Percentiles rank a stretch among this genome's conserved stretches.
phyloP scores from a whole-genome alignment of 2,329 filamentous ascomycete species.

The Sordariomycetes sp. region DNA sequence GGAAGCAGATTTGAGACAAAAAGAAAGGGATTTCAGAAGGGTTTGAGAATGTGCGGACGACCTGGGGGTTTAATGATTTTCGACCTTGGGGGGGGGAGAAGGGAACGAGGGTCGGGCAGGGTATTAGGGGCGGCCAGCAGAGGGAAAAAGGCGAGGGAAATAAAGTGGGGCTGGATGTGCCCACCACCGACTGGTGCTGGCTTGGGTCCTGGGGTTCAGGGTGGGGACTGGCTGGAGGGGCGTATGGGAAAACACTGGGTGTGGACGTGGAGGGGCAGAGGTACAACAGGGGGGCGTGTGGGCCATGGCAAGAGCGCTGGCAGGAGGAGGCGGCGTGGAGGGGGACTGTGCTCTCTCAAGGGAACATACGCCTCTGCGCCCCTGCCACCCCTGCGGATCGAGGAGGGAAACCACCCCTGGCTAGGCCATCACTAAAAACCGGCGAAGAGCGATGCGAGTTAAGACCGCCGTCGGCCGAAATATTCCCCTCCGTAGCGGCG shows the following conservation, averaged over 20 bases:
- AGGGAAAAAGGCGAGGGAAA: constrained; percentile 9
- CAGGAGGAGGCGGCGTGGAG: no score
- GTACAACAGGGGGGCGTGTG: neutral
- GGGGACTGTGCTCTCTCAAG: no score
- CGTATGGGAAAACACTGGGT: neutral
- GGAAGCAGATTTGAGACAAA: constrained; percentile 7
- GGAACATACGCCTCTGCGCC: no score
- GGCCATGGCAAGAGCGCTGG: neutral
- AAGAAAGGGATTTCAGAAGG: constrained; percentile 21
- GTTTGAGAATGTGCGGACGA: constrained; percentile 23
- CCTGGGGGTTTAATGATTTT: constrained; percentile 29
- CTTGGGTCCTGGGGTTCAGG: neutral
- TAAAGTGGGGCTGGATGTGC: neutral
- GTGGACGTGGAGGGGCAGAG: neutral
- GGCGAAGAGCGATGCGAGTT: no score
- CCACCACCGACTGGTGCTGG: no score
- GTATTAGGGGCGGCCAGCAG: constrained; percentile 14
- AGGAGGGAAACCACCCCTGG: no score
- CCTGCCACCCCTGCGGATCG: no score
- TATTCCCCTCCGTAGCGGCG: no score
- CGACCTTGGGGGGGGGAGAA: constrained; percentile 13
- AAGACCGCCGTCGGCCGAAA: no score
- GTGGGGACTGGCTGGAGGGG: neutral
- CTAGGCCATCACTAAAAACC: no score
- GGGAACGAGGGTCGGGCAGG: constrained; percentile 13